phyloP scores from a whole-genome alignment of 179 eudicot genomes.

The Silene noctiflora region DNA sequence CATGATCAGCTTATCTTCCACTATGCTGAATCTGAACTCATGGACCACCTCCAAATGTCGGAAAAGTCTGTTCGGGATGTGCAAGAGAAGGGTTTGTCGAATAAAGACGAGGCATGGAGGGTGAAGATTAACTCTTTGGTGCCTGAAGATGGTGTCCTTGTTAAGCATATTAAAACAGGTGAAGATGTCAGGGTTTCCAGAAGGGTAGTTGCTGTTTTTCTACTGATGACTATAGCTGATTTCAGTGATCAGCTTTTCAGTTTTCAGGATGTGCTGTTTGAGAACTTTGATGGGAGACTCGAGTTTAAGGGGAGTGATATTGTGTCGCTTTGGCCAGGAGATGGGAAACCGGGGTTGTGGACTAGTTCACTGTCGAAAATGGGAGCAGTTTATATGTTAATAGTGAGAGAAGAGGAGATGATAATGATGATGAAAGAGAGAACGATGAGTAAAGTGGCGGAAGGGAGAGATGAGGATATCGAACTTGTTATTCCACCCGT shows the following conservation, averaged over 20 bases:
- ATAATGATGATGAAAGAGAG: constrained; percentile 39
- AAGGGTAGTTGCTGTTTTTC: constrained; percentile 59
- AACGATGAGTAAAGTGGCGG: constrained; percentile 6
- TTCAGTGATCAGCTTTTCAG: constrained; percentile 83
- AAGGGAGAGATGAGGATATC: constrained; percentile 54
- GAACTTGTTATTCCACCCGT: constrained; percentile 79
- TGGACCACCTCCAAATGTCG: constrained; percentile 45
- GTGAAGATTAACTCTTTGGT: constrained; percentile 49
- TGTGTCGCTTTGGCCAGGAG: constrained; percentile 62
- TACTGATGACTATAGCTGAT: constrained; percentile 89
- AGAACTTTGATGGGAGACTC: constrained; percentile 54
- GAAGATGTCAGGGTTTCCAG: constrained; percentile 67
- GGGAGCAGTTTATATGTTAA: constrained; percentile 62
- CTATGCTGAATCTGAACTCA: constrained; percentile 56
- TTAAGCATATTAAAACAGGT: constrained; percentile 74
- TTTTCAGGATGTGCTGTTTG: constrained; percentile 67
- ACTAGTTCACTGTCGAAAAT: constrained; percentile 66
- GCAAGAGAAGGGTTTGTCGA: constrained; percentile 6
- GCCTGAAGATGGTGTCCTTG: constrained; percentile 56
- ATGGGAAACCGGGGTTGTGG: constrained; percentile 94
- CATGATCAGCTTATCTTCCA: constrained; percentile 59
- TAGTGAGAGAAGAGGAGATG: constrained; percentile 71
- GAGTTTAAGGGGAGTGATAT: constrained; percentile 58
- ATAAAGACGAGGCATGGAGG: constrained; percentile 57
- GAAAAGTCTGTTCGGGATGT: constrained; percentile 36